phyloP scores from a whole-genome alignment of 2,329 filamentous ascomycete genomes.

The Amylocarpus encephaloides region DNA sequence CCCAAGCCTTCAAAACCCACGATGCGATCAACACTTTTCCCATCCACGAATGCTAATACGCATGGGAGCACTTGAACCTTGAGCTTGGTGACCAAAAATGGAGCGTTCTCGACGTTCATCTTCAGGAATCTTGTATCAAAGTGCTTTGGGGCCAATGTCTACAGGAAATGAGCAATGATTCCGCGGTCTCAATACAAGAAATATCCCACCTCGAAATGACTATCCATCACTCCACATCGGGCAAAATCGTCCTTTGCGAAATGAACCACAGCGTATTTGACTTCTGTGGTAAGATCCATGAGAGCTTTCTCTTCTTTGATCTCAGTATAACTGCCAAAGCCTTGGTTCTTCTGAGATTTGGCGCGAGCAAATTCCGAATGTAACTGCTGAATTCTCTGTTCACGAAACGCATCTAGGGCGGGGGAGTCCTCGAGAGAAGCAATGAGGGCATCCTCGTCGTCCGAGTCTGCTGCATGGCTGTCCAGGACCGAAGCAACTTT shows the following conservation, averaged over 20 bases:
- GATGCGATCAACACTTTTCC: constrained; percentile 48
- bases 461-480: constrained; percentile 26
- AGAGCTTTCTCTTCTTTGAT: constrained; percentile 52
- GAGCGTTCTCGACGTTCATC: constrained; percentile 54
- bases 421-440: constrained; percentile 48
- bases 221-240: constrained; percentile 37
- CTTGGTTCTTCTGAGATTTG: constrained; percentile 42
- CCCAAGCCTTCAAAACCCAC: constrained; percentile 54
- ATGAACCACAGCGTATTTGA: constrained; percentile 35
- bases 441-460: constrained; percentile 54
- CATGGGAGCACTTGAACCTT: constrained; percentile 53
- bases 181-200: neutral
- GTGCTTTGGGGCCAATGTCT: constrained; percentile 47
- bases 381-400: constrained; percentile 50
- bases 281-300: constrained; percentile 40
- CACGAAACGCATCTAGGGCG: constrained; percentile 47
- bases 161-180: neutral
- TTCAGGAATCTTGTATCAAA: constrained; percentile 52
- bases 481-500: constrained; percentile 45
- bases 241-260: constrained; percentile 38
- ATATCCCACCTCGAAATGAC: constrained; percentile 32
- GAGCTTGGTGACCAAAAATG: constrained; percentile 51
- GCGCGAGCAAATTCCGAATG: constrained; percentile 48
- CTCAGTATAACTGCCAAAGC: constrained; percentile 47
- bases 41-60: constrained; percentile 50